Base-by-base conservation (phyloP, 2,329 filamentous ascomycete species). In the Aspergillus ochraceus region DNA sequence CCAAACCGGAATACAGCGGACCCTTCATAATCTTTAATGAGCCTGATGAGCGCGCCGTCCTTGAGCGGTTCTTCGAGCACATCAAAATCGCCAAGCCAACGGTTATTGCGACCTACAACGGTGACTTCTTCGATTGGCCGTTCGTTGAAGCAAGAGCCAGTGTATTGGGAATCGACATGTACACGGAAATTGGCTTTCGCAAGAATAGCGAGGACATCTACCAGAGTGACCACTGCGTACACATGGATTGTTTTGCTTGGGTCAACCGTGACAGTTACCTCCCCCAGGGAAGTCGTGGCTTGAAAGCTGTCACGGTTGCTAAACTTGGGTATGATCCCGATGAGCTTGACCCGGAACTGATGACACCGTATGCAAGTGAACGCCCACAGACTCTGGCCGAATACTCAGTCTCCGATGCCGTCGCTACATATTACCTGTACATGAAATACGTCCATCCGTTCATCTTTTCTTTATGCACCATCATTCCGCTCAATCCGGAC, bases 371-470 rank as follows among this genome's bases (percentile, higher is more conserved):
- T 67, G 95, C 95, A 17, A 87, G 83, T 61, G 95, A 99, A 77
- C 85, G 92, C 65, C 95, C 95, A 0, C 95, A 99, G 74, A 96
- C 92, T 0, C 82, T 99, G 54, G 94, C 95, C 9, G 95, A 99
- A 71, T 99, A 99, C 78, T 99, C 96, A 0, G 95, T 99, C 49
- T 99, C 96, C 70, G 96, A 99, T 83, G 96, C 96, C 10, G 95
- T 99, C 54, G 95, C 95, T 22, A 99, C 95, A 0, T 99, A 99
- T 75, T 99, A 99, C 73, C 81, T 99, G 63, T 99, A 99, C 83
- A 99, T 99, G 96, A 99, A 99, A 88, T 99, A 99, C 76, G 91
- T 99, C n/a, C 95, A 99, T 75, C 95, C 95, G 3, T 99, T 99
- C 81, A 95, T 99, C 74, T 99, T 99, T 83, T 98, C 96, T 1